Base-by-base conservation (phyloP, 495 filamentous ascomycete genomes). In the Lichina pygmaea region DNA sequence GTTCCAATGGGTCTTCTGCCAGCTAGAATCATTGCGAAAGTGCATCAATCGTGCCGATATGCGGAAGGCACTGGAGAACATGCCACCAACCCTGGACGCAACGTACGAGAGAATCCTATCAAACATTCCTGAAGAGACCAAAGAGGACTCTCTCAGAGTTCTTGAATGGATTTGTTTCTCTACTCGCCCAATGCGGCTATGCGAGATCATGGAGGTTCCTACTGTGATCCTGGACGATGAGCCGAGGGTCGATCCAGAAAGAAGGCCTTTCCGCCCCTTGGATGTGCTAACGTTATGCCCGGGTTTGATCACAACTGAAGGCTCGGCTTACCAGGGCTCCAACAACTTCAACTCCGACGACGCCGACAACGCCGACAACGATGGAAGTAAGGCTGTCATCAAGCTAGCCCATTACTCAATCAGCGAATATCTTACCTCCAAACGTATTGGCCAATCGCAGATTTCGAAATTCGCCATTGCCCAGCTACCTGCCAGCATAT, bases 1-100 rank as follows among this genome's bases (percentile, higher is more conserved):
- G 52, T 55, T 55, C 37, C 51, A 50, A 6, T 54, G 52, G 52
- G 53, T 37, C 10, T 47, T 17, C 34, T 55, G 53, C 34, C 53
- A 55, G 41, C 42, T 54, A 7, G 47, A 52, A 15, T 44, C 42
- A 17, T 40, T 55, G 13, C 48, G 44, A 31, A 52, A 44, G 41
- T 44, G 42, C 11, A 17, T 34, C 32, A 42, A 43, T 32, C 36
- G 42, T n/a, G 48, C 33, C 4, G 31, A 36, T 0, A 32, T 55
- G 3, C 11, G 47, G 33, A 30, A 34, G 44, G 48, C 48, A 6
- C 42, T 55, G 31, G 13, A 41, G n/a, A n/a, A n/a, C 15, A 43
- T 56, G 34, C 54, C 54, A 0, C 33, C 13, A 24, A 49, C 40
- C 7, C 40, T 56, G 11, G 50, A 56, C 37, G 54, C 52, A 5